Evolutionary conservation across 176 grass and related monocot genomes (phyloP), one percentile per base, ranked within the genome.

Genomic region (Phyllostachys edulis): DNA sequence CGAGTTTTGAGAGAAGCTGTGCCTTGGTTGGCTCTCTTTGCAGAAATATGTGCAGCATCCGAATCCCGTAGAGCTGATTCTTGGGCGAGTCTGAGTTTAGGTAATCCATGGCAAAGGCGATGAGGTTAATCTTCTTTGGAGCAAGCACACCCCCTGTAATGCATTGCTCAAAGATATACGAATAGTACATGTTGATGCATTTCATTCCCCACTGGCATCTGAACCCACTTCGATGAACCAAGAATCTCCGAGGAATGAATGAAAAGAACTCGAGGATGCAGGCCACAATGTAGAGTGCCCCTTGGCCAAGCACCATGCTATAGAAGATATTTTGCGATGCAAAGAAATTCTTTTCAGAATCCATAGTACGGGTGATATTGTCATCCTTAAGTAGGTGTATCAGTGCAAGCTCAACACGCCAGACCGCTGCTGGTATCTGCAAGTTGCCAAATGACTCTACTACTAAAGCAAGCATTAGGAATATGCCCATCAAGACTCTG

Each of bases 291-390:
- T 87, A 87, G 1, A n/a, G n/a, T n/a, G n/a, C 6, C 10, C 85
- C 85, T 26, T 87, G 85, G 18, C 9, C 37, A 10, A 87, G 5
- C 24, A 87, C 69, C 26, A 75, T 67, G 5, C 1, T 6, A 4
- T 81, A 87, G 70, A 87, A 87, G 37, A 87, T 56, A 3, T 17
- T 0, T 0, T 56, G 77, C 8, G 85, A 37, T 23, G 24, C 34
- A 36, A 36, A 36, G 34, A 36, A 1, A 36, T 36, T 36, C 34
- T 36, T 36, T 36, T 36, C 34, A 36, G 34, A 36, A 36, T 36
- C 1, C 34, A 3, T 1, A 36, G 34, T 36, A 36, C 34, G 34
- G 34, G 34, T 36, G 34, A 36, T 3, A 1, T 36, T 36, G 34
- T 36, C 34, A 36, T 36, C 34, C 34, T 36, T 3, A 2, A 36